These are phyloP conservation scores for Avena sativa DNA, from an alignment of 176 grass and related monocot species.

Conservation along the genomic window DNA sequence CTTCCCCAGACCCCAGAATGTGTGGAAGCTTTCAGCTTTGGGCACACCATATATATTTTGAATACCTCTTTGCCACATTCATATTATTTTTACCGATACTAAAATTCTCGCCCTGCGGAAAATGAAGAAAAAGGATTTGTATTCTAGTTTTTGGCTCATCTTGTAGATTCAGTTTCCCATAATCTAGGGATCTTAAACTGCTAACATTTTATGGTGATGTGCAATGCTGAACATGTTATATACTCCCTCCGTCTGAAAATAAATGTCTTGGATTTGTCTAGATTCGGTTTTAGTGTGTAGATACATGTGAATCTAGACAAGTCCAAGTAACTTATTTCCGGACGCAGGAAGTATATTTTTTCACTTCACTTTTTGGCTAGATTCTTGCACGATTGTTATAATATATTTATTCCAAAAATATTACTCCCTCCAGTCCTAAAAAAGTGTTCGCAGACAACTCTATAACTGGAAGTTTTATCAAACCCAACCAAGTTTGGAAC, in stretches of 20 bases:
- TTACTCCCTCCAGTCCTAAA: too few species aligned
- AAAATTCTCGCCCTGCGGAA: not conserved
- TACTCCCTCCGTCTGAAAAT: too few species aligned
- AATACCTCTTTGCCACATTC: not conserved
- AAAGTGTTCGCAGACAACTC: too few species aligned
- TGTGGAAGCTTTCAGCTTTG: too few species aligned
- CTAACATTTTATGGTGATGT: not conserved
- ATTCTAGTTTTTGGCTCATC: not conserved
- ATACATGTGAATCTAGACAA: too few species aligned
- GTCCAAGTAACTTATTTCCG: too few species aligned
- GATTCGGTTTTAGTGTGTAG: too few species aligned
- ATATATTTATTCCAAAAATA: not conserved
- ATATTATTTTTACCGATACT: not conserved
- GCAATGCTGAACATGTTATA: not conserved
- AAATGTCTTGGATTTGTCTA: too few species aligned
- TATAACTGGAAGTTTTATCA: too few species aligned
- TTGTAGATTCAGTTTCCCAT: not conserved
- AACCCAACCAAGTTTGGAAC: too few species aligned
- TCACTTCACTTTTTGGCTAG: not conserved
- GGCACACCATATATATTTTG: constrained; percentile 5
- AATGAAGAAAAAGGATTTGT: not conserved
- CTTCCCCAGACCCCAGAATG: too few species aligned
- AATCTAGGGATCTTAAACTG: not conserved
- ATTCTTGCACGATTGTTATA: not conserved
- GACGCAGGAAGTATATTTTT: not conserved